Percentiles rank a stretch among this genome's conserved stretches.
Evolutionary conservation across 352 stramenopile species (phyloP).

Genomic region (Pythium dissimile): DNA sequence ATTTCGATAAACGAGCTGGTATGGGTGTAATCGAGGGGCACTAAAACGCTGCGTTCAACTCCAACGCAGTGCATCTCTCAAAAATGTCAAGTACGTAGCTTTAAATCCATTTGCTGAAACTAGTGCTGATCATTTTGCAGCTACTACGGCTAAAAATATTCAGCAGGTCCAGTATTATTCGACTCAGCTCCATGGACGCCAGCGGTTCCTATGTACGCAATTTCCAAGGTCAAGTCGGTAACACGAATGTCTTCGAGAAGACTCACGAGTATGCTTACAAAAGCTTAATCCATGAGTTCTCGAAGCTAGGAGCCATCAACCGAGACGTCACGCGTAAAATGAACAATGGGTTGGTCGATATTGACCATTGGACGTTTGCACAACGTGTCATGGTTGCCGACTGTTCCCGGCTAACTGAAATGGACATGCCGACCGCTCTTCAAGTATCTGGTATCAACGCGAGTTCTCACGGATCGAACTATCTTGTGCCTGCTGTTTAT

Average conservation of each 20-base stretch:
- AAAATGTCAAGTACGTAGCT: conserved; percentile 24
- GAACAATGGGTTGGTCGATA: conserved; percentile 20
- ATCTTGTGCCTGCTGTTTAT: conserved; percentile 2
- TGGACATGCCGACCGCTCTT: not conserved
- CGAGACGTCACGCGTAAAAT: conserved; percentile 18
- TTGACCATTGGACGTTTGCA: conserved; percentile 15
- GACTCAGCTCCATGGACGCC: conserved; percentile 24
- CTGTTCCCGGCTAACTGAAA: conserved; percentile 10
- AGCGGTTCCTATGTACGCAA: conserved; percentile 14
- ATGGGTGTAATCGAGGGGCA: not conserved
- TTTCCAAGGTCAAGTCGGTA: conserved; percentile 25
- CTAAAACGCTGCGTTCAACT: conserved; percentile 16
- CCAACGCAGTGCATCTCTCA: conserved; percentile 12
- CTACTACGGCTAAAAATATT: not conserved
- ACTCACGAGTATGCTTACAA: conserved; percentile 24
- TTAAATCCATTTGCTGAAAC: conserved; percentile 21
- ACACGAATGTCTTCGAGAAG: conserved; percentile 27
- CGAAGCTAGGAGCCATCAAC: conserved; percentile 18
- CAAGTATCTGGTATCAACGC: conserved; percentile 4
- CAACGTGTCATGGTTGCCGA: conserved; percentile 21
- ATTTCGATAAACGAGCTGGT: conserved; percentile 19
- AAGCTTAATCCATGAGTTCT: conserved; percentile 17
- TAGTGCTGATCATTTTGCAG: not conserved
- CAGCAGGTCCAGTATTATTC: conserved; percentile 24
- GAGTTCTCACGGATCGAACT: conserved; percentile 9